A percentile compares a stretch with the other conserved stretches of the same genome.
phyloP scores from a whole-genome alignment of 176 grass and related monocot genomes.

The Cenchrus americanus region DNA sequence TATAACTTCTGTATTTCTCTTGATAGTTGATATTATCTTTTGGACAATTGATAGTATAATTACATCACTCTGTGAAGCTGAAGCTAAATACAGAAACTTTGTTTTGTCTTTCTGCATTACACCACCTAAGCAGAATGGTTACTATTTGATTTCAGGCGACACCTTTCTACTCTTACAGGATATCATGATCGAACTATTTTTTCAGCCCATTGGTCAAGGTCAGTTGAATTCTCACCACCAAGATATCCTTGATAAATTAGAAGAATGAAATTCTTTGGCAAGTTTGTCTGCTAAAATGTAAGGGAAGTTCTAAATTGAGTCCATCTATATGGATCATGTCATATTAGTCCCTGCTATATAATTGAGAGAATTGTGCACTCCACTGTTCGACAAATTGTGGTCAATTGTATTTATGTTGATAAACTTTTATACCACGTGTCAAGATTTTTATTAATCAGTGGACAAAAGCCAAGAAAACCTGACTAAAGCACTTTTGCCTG shows the following conservation, averaged over 20 bases:
- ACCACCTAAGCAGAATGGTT: conserved; percentile 30
- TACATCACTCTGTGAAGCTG: neutral
- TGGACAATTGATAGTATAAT: neutral
- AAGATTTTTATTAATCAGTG: neutral
- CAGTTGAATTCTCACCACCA: conserved; percentile 22
- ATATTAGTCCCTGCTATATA: neutral
- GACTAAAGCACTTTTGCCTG: neutral
- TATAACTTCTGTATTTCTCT: conserved; percentile 12
- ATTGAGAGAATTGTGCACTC: neutral
- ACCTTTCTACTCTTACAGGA: conserved; percentile 82
- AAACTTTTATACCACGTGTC: conserved; percentile 15
- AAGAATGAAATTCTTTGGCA: neutral
- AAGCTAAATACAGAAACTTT: neutral
- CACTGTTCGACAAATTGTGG: conserved; percentile 16
- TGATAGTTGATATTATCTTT: neutral
- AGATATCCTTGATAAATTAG: conserved; percentile 3
- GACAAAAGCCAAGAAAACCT: neutral
- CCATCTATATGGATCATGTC: neutral
- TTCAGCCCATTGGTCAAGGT: conserved; percentile 98
- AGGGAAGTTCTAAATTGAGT: conserved; percentile 21
- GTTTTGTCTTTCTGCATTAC: conserved; percentile 2
- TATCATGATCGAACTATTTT: conserved; percentile 89
- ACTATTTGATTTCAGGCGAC: conserved; percentile 68
- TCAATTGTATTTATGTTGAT: neutral
- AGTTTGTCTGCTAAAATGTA: conserved; percentile 28